Evolutionary conservation across 352 stramenopile genomes (phyloP), one percentile per base, ranked within the genome.

Genomic region (Phytophthora cactorum): DNA sequence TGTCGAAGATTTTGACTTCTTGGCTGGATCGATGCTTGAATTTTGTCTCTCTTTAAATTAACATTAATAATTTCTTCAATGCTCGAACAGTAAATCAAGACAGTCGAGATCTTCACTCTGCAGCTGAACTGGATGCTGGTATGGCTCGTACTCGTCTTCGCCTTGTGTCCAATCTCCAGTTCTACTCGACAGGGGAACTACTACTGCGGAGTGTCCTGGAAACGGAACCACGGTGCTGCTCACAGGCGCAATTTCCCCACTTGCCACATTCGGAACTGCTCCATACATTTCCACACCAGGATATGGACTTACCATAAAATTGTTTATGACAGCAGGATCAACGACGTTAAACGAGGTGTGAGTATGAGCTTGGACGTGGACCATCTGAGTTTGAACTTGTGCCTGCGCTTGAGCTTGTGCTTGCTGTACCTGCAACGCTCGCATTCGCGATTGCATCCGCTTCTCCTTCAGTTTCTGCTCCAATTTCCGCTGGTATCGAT

Each of bases 401-500:
- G 53, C 45, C 22, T 68, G 70, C 11, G 47, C 47, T 53, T 15
- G 22, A 50, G 44, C 8, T 56, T 74, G 56, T 15, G 49, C 61
- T 62, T 71, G 55, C 17, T 74, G 62, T 1, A 27, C 56, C 41
- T 72, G 61, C 28, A 80, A 31, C 43, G 72, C 70, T 25, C 76
- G 59, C 29, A 75, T 61, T 5, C 68, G 63, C 5, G 66, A 75
- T 56, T 74, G 66, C 52, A 75, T 72, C 32, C 70, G 32, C 52
- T 78, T 74, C 49, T 75, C 55, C 60, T 75, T 74, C 38, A 78
- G 70, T 10, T 77, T 69, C 44, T 77, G 64, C 52, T 91, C 81
- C 27, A 89, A 63, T 27, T 85, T 84, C 4, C 82, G 72, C 60
- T 91, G 83, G 52, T 84, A 86, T 52, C 81, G 73, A 61, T 91